These are phyloP conservation scores for Hemisphaericaspora nanyangensis DNA, from an alignment of 805 yeast species.

Conservation along the genomic window DNA sequence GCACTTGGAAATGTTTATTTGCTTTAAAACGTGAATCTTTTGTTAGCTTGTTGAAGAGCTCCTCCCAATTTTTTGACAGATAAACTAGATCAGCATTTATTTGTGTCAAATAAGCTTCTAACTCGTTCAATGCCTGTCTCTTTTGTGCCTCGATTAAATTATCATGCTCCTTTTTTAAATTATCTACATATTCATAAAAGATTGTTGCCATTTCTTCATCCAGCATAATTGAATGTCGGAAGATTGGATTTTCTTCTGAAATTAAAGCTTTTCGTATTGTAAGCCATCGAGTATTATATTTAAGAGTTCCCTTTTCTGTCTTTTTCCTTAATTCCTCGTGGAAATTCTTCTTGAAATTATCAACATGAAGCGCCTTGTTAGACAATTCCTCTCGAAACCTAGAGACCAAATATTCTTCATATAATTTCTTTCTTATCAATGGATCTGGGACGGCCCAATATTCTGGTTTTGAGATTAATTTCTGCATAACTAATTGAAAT, in stretches of 20 bases:
- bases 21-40: conserved; percentile 53
- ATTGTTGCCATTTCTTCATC: conserved; percentile 54
- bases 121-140: conserved; percentile 48
- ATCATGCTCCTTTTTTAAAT: conserved; percentile 30
- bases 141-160: conserved; percentile 23
- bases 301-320: conserved; percentile 32
- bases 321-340: conserved; percentile 40
- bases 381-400: conserved; percentile 46
- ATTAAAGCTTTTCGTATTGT: conserved; percentile 47
- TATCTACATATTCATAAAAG: conserved; percentile 47
- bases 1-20: conserved; percentile 48
- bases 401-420: conserved; percentile 55
- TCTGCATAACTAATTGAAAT: conserved; percentile 59
- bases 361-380: conserved; percentile 50
- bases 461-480: conserved; percentile 52
- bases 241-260: conserved; percentile 62
- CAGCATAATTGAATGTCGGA: conserved; percentile 54
- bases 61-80: conserved; percentile 35
- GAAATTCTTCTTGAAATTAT: conserved; percentile 56
- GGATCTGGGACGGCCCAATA: conserved; percentile 71
- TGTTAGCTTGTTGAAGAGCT: conserved; percentile 29
- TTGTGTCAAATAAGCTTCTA: conserved; percentile 47
- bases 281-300: conserved; percentile 61
- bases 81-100: conserved; percentile 25
- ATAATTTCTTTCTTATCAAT: conserved; percentile 51